Percentiles rank a stretch among this genome's conserved stretches.
These are phyloP conservation scores for Polygonum aviculare DNA, from an alignment of 148 eudicot species.

Conservation along the genomic window DNA sequence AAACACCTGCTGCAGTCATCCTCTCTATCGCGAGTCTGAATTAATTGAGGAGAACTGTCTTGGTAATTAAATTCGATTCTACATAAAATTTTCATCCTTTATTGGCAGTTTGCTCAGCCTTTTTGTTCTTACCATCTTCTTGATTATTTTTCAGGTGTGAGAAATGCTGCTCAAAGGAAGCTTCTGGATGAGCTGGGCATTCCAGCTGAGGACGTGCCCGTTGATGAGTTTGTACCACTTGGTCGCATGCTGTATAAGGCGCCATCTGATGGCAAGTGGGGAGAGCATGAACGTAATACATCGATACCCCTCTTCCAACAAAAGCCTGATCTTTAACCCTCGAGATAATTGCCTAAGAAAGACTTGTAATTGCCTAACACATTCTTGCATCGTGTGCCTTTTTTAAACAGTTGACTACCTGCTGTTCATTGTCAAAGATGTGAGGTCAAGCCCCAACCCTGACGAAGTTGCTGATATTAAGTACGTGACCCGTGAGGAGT, in stretches of 20 bases:
- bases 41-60: constrained; percentile 65
- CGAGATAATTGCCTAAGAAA: neutral
- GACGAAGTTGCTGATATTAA: constrained; percentile 81
- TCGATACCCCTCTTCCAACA: neutral
- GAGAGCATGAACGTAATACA: constrained; percentile 86
- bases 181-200: constrained; percentile 92
- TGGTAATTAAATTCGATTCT: constrained; percentile 32
- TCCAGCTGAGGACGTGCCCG: constrained; percentile 84
- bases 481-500: constrained; percentile 57
- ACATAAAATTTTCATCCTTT: neutral
- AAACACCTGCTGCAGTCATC: constrained; percentile 98
- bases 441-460: constrained; percentile 65
- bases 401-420: constrained; percentile 67
- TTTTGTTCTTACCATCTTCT: neutral
- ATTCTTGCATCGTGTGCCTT: neutral
- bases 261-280: constrained; percentile 99
- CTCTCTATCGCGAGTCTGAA: constrained; percentile 76
- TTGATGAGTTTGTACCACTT: constrained; percentile 77
- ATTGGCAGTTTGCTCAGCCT: neutral
- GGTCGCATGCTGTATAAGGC: constrained; percentile 98
- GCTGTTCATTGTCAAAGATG: constrained; percentile 77
- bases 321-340: too few species aligned
- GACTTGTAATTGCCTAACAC: neutral
- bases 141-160: constrained; percentile 45
- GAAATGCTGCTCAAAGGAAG: constrained; percentile 98